phyloP scores from a whole-genome alignment of 2,329 filamentous ascomycete species.

The Ophiocordyceps camponoti-saundersi region DNA sequence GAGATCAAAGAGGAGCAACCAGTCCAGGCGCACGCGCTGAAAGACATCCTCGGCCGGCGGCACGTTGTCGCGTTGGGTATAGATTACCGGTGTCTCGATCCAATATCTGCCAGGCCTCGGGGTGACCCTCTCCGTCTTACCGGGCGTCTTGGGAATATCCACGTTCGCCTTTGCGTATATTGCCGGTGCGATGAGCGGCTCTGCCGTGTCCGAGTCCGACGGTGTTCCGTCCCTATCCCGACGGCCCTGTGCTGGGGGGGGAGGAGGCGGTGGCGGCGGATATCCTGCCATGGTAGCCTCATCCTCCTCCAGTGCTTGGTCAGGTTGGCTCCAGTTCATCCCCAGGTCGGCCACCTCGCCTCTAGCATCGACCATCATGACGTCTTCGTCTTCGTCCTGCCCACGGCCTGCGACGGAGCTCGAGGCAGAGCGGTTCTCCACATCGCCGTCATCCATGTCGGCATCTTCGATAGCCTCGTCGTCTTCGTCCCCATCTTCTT shows the following conservation, averaged over 20 bases:
- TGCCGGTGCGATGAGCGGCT: constrained; percentile 44
- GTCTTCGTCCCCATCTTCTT: constrained; percentile 30
- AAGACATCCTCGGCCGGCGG: constrained; percentile 74
- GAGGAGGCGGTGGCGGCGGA: constrained; percentile 43
- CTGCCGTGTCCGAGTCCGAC: constrained; percentile 53
- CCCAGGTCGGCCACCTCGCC: constrained; percentile 26
- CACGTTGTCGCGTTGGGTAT: constrained; percentile 42
- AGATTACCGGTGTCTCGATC: constrained; percentile 63
- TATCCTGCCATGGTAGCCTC: constrained; percentile 69
- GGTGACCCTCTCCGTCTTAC: constrained; percentile 27
- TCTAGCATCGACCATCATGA: constrained; percentile 38
- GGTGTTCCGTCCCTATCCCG: constrained; percentile 47
- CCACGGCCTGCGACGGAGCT: constrained; percentile 20
- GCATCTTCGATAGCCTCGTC: constrained; percentile 45
- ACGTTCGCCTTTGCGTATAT: constrained; percentile 48
- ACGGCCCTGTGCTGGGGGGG: constrained; percentile 37
- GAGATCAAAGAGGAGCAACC: constrained; percentile 86
- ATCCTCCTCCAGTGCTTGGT: constrained; percentile 55
- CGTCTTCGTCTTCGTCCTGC: constrained; percentile 35
- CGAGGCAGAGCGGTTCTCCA: constrained; percentile 16
- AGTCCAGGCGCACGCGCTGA: constrained; percentile 78
- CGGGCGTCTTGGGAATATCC: constrained; percentile 71
- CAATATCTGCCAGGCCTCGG: constrained; percentile 66
- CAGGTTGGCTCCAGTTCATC: constrained; percentile 34
- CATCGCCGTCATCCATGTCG: constrained; percentile 23